These are phyloP conservation scores for Blastomyces gilchristii DNA, from an alignment of 2,329 filamentous ascomycete species.

Conservation along the genomic window DNA sequence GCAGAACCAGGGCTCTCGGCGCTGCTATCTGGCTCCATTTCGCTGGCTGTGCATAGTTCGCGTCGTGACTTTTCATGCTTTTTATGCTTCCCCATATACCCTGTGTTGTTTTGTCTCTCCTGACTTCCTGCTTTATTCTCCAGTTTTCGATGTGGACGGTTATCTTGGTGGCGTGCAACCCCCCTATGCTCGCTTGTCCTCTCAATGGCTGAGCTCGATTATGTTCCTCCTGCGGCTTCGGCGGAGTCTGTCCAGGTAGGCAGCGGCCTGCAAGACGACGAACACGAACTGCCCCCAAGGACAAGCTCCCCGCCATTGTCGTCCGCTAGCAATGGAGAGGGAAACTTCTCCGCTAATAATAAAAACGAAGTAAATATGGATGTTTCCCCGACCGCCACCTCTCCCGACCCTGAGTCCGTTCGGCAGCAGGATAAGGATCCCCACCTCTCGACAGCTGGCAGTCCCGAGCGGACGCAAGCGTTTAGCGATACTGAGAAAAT, in stretches of 20 bases:
- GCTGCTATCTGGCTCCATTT: not conserved
- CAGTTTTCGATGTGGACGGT: conserved; percentile 22
- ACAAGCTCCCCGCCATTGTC: not conserved
- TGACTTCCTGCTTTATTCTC: not conserved
- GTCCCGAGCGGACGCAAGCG: not conserved
- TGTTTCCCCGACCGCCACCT: not conserved
- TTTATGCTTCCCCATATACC: conserved; percentile 12
- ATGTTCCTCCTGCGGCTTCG: conserved; percentile 7
- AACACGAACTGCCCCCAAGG: not conserved
- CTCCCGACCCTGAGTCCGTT: not conserved
- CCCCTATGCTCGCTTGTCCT: conserved; percentile 28
- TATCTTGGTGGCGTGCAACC: conserved; percentile 19
- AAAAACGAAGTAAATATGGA: not conserved
- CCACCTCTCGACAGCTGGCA: not conserved
- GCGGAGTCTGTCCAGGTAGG: not conserved
- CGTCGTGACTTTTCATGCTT: not conserved
- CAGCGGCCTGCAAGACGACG: not conserved
- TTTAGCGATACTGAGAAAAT: not conserved
- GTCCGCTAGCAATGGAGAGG: not conserved
- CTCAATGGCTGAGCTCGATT: conserved; percentile 35
- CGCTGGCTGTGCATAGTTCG: not conserved
- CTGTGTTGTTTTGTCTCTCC: conserved; percentile 11
- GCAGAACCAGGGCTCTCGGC: not conserved
- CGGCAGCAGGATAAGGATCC: not conserved
- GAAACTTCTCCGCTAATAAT: too few species aligned